These are phyloP conservation scores for Dalechampia spathulata DNA, from an alignment of 441 rosid species.

Conservation along the genomic window DNA sequence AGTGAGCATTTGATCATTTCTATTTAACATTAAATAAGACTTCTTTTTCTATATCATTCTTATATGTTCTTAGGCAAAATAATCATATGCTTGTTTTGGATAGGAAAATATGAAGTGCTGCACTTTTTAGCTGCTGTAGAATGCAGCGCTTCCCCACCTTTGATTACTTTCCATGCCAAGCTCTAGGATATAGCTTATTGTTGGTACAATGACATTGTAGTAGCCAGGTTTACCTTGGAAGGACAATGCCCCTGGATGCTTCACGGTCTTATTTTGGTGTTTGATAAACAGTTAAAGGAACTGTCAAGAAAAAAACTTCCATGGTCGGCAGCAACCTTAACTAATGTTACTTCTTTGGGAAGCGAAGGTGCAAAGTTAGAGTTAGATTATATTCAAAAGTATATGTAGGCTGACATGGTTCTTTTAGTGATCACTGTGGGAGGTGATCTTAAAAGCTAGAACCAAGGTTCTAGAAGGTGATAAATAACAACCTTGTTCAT, in stretches of 20 bases:
- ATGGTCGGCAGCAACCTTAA: not conserved
- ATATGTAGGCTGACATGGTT: not conserved
- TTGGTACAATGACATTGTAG: not conserved
- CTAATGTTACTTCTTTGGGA: not conserved
- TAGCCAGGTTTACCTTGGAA: not conserved
- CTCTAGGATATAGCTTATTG: not conserved
- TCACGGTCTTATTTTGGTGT: too few species aligned
- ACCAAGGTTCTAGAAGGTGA: not conserved
- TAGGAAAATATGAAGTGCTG: too few species aligned
- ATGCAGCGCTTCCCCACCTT: too few species aligned
- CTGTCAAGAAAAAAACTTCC: not conserved
- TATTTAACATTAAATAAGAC: too few species aligned
- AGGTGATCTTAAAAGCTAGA: not conserved
- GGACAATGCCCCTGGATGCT: not conserved
- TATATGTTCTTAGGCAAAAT: too few species aligned
- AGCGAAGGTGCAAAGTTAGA: not conserved
- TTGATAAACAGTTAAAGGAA: too few species aligned
- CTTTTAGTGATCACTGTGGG: too few species aligned
- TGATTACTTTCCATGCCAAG: not conserved
- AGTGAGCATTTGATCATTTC: constrained; percentile 66
- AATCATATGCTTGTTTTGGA: too few species aligned
- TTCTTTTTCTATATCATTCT: too few species aligned
- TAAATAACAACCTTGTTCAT: too few species aligned
- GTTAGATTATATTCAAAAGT: not conserved
- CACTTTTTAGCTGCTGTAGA: too few species aligned